Evolutionary conservation across 164 flowering plant species (phyloP), one percentile per base, ranked within the genome.

Genomic region (Saururus chinensis): DNA sequence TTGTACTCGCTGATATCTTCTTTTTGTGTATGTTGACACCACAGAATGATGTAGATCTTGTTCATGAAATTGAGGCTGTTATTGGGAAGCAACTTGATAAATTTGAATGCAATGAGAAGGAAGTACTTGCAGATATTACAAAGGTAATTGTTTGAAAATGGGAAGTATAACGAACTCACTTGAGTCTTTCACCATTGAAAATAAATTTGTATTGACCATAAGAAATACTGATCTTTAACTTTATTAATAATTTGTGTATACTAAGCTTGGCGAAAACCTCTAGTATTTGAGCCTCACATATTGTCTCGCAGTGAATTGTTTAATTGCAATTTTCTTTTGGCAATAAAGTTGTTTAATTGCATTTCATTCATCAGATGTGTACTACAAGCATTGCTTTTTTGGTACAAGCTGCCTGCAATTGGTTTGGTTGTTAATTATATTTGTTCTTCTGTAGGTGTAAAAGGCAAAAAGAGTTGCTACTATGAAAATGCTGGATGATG

Each of bases 401-500:
- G n/a, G n/a, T n/a, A n/a, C n/a, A n/a, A n/a, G n/a, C n/a, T n/a
- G n/a, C n/a, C n/a, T n/a, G n/a, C n/a, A n/a, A n/a, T n/a, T 8
- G 2, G 17, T 45, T 45, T 8, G 14, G 4, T 45, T 12, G 17
- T 45, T 12, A 9, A 45, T 45, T 45, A 45, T 12, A 12, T 13
- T 13, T 56, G 5, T 26, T 42, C 12, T 41, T 68, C 51, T 66
- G 60, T 76, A 89, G 98, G 89, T 90, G 37, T 87, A 64, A 75
- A 84, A 88, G 65, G 99, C 96, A 7, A 85, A 64, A 66, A 80
- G 87, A 17, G 85, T 88, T 54, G 88, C 95, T 11, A 67, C 60
- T 35, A 87, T 88, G 96, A 93, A 81, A 75, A 85, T 90, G 92
- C 62, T 76, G 74, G 96, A 93, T 65, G 95, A 85, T 65, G 97